Percentiles rank a stretch among this genome's conserved stretches.
These are phyloP conservation scores for Corrigiola litoralis DNA, from an alignment of 179 eudicot genomes.

Conservation along the genomic window DNA sequence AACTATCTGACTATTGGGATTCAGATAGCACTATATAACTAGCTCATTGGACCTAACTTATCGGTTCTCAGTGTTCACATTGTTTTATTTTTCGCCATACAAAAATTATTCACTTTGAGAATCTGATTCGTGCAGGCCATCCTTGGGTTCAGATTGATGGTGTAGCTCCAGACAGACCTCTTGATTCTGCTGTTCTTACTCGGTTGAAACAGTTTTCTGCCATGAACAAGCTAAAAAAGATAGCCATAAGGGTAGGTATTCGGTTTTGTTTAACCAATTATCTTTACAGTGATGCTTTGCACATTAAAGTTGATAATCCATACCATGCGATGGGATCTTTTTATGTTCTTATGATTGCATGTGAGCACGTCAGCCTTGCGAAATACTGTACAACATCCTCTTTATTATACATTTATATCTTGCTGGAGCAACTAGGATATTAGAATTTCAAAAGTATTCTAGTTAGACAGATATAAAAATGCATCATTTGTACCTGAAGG, in stretches of 20 bases:
- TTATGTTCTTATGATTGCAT: neutral
- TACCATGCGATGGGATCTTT: neutral
- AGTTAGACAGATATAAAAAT: too few species aligned
- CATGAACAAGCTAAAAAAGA: conserved; percentile 52
- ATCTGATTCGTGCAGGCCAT: conserved; percentile 28
- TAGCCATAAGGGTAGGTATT: conserved; percentile 41
- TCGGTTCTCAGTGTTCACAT: too few species aligned
- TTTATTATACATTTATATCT: neutral
- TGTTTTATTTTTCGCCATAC: too few species aligned
- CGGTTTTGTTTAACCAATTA: neutral
- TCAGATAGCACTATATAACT: too few species aligned
- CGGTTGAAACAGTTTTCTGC: conserved; percentile 47
- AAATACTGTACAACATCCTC: neutral
- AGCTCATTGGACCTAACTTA: too few species aligned
- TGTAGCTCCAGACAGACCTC: conserved; percentile 46
- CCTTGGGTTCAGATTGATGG: conserved; percentile 49
- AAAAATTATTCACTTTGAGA: neutral
- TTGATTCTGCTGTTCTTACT: conserved; percentile 42
- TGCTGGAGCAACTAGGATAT: too few species aligned
- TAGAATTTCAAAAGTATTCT: too few species aligned
- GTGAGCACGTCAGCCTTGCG: neutral
- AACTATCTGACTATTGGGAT: too few species aligned
- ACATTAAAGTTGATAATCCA: neutral
- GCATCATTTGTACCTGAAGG: too few species aligned
- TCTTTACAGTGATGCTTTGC: neutral